Percentiles rank a stretch among this genome's conserved stretches.
phyloP scores from a whole-genome alignment of 257 asterid species.

The Salvia rosmarinus region DNA sequence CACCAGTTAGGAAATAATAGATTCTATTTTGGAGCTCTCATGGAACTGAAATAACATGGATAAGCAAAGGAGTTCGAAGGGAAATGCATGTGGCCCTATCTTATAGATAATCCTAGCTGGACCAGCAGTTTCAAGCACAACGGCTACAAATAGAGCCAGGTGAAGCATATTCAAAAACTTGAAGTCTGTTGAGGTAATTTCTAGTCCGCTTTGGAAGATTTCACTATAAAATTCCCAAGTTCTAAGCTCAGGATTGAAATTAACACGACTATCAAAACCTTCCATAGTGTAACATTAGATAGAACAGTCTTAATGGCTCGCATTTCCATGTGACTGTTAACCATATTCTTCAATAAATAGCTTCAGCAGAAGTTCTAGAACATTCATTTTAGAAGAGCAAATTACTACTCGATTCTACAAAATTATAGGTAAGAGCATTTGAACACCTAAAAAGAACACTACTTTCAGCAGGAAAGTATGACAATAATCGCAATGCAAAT shows the following conservation, averaged over 20 bases:
- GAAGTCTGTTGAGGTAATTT: not conserved
- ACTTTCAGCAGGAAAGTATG: conserved; percentile 4
- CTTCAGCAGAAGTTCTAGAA: conserved; percentile 5
- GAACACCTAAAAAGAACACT: not conserved
- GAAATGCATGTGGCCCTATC: not conserved
- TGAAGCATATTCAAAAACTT: conserved; percentile 5
- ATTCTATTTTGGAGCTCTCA: not conserved
- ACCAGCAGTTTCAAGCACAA: conserved; percentile 4
- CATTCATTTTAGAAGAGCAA: not conserved
- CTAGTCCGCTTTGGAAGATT: not conserved
- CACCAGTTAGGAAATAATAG: not conserved
- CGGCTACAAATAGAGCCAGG: not conserved
- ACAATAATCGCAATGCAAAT: not conserved
- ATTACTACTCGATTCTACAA: not conserved
- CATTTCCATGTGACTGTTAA: not conserved
- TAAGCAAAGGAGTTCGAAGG: not conserved
- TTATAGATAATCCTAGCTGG: not conserved
- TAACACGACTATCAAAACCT: not conserved
- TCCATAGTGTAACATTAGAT: not conserved
- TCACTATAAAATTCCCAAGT: not conserved
- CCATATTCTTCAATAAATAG: not conserved
- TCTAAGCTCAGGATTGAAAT: not conserved
- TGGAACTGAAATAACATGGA: not conserved
- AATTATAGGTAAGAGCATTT: not conserved
- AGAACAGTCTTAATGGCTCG: not conserved